A percentile compares a stretch with the other conserved stretches of the same genome.
phyloP scores from a whole-genome alignment of 805 yeast genomes.

The Saturnispora saitoi region DNA sequence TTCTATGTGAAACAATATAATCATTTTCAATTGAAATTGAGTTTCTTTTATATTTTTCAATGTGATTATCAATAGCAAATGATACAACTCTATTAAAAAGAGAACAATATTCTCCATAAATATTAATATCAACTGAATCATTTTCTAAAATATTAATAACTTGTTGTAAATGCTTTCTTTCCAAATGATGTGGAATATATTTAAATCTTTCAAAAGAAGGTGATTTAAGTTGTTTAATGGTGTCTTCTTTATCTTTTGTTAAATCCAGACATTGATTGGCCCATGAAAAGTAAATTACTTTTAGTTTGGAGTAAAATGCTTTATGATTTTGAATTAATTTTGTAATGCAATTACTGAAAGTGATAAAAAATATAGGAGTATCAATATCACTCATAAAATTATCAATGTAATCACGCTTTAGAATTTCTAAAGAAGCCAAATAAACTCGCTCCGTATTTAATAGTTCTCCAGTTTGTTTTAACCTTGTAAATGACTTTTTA shows the following conservation, averaged over 20 bases:
- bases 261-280: conserved; percentile 11
- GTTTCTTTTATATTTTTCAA: conserved; percentile 21
- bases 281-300: conserved; percentile 19
- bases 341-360: conserved; percentile 23
- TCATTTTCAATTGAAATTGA: conserved; percentile 18
- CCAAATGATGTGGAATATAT: conserved; percentile 15
- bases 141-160: conserved; percentile 16
- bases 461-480: conserved; percentile 35
- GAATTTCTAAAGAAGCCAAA: conserved; percentile 35
- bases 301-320: conserved; percentile 23
- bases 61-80: conserved; percentile 18
- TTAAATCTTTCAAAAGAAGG: conserved; percentile 20
- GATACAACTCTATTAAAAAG: conserved; percentile 18
- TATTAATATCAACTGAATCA: conserved; percentile 18
- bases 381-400: conserved; percentile 29
- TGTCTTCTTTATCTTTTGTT: conserved; percentile 2
- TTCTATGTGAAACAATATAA: conserved; percentile 22
- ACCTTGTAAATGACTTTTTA: conserved; percentile 21
- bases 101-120: conserved; percentile 23
- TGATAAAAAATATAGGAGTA: conserved; percentile 30
- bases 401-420: conserved; percentile 36
- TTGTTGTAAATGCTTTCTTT: conserved; percentile 15
- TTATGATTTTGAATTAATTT: conserved; percentile 28
- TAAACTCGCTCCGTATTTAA: conserved; percentile 41
- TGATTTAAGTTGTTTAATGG: conserved; percentile 13